phyloP scores from a whole-genome alignment of 768 basidiomycete species.

The Trametes coccinea region DNA sequence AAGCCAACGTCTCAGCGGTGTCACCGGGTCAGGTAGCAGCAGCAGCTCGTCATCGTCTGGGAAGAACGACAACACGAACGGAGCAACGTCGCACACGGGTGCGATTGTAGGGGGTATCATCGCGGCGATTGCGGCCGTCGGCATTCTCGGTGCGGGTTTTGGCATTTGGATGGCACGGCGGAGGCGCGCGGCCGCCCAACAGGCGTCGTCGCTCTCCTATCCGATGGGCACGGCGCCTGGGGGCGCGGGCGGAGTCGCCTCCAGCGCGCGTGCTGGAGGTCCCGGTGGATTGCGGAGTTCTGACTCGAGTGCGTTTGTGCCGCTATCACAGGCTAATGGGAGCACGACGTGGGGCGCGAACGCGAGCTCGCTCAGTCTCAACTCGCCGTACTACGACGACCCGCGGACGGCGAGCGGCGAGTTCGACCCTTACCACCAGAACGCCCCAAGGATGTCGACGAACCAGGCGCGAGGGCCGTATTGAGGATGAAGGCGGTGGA shows the following conservation, averaged over 20 bases:
- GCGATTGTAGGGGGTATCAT: conserved; percentile 52
- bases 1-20: conserved; percentile 44
- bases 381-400: conserved; percentile 41
- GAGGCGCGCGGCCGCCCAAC: conserved; percentile 41
- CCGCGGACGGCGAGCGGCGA: conserved; percentile 33
- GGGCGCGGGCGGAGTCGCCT: conserved; percentile 23
- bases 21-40: conserved; percentile 39
- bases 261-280: conserved; percentile 28
- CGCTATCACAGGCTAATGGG: conserved; percentile 63
- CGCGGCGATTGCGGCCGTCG: conserved; percentile 53
- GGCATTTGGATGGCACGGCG: conserved; percentile 55
- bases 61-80: conserved; percentile 16
- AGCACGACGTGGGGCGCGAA: conserved; percentile 54
- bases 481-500: neutral
- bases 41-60: conserved; percentile 25
- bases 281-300: conserved; percentile 45
- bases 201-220: conserved; percentile 37
- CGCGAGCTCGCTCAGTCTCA: conserved; percentile 50
- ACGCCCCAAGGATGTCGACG: conserved; percentile 31
- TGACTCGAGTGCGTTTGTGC: conserved; percentile 70
- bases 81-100: conserved; percentile 40
- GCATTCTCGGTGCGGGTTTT: conserved; percentile 50
- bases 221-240: conserved; percentile 40
- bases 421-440: conserved; percentile 39
- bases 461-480: conserved; percentile 19